Evolutionary conservation across 768 basidiomycete genomes (phyloP).

Genomic region (Arthromyces matolae): DNA sequence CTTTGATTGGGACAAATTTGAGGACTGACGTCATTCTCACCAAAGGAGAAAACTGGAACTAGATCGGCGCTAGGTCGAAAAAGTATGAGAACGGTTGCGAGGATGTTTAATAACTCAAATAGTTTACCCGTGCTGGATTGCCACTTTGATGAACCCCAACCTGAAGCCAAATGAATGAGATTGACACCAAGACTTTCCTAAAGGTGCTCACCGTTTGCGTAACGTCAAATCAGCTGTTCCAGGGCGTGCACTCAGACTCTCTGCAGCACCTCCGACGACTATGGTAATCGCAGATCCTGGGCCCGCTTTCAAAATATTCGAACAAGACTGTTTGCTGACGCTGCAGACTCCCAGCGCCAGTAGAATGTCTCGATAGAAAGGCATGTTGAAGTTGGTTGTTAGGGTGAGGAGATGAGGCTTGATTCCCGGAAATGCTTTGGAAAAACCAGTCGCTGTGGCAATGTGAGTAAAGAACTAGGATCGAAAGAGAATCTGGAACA

Average conservation of each 20-base stretch:
- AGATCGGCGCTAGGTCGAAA: conserved; percentile 69
- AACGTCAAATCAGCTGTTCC: conserved; percentile 93
- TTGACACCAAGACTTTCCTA: too few relatives aligned
- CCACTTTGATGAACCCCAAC: conserved; percentile 92
- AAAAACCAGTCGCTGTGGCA: conserved; percentile 80
- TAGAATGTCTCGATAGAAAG: conserved; percentile 90
- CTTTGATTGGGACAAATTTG: too few relatives aligned
- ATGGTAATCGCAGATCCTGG: conserved; percentile 79
- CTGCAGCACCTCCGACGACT: conserved; percentile 94
- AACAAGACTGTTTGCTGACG: conserved; percentile 87
- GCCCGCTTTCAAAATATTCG: conserved; percentile 73
- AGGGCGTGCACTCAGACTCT: conserved; percentile 89
- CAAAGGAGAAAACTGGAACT: conserved; percentile 97
- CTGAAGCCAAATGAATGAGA: too few relatives aligned
- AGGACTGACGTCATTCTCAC: conserved; percentile 94
- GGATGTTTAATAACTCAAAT: not conserved
- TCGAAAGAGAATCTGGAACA: conserved; percentile 3
- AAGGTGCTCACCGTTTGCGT: conserved; percentile 58
- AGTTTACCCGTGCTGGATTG: conserved; percentile 83
- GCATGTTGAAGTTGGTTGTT: conserved; percentile 84
- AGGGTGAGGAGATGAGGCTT: conserved; percentile 90
- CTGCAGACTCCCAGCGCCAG: conserved; percentile 87
- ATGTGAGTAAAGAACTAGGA: conserved; percentile 5
- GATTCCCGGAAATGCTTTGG: conserved; percentile 85
- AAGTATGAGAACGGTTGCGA: not conserved